Evolutionary conservation across 495 filamentous ascomycete genomes (phyloP), one percentile per base, ranked within the genome.

Genomic region (Neohortaea acidophila): DNA sequence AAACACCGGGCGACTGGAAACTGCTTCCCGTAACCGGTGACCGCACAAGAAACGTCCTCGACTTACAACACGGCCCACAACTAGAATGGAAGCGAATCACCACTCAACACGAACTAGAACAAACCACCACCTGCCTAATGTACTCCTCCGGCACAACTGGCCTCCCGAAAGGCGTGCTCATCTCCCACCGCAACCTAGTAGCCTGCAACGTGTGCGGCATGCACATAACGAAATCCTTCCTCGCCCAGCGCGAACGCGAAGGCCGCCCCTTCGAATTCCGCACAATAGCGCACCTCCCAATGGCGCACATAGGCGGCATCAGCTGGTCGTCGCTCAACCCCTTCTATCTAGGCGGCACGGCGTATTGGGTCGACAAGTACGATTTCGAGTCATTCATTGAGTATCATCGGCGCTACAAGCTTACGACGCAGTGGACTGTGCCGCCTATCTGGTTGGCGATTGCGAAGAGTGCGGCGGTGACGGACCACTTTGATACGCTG

Each of bases 131-230:
- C 9, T 39, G 43, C 17, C 63, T 85, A 38, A 82, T 81, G 46
- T 84, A 83, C 57, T 74, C 68, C 38, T 71, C 65, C 31, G 84
- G 83, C 2, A 91, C 83, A 4, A 89, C 81, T 0, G 82, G 83
- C 1, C 62, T 80, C 6, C 77, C 82, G 10, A 91, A 89, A 52
- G 83, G 83, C 12, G 82, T 86, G 17, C 73, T 78, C 55, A 74
- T 87, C 41, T 68, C 73, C n/a, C 82, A 89, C 55, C 58, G 60
- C 26, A 76, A 61, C 33, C 34, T 60, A 10, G 53, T 59, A 13
- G 38, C 37, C 15, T 31, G 24, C 22, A 4, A 29, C 8, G 8
- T 12, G 6, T n/a, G 22, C 37, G 29, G 8, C 17, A 39, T 19
- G 14, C n/a, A 20, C 22, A 26, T 39, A 29, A 15, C 7, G 11